A percentile compares a stretch with the other conserved stretches of the same genome.
Evolutionary conservation across 2,329 filamentous ascomycete species (phyloP).

Genomic region (Neopestalotiopsis rosae): DNA sequence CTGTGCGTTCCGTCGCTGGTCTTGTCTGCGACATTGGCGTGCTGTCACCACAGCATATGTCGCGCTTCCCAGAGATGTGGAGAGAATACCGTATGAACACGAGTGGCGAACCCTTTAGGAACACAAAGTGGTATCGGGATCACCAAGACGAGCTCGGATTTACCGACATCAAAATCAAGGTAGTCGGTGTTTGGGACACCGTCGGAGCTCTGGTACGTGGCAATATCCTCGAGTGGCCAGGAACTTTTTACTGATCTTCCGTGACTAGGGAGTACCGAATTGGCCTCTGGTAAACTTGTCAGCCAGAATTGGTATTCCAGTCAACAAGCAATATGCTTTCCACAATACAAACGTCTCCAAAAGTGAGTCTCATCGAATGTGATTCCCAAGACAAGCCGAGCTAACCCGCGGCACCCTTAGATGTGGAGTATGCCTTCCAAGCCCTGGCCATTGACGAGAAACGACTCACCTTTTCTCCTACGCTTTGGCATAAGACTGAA

Average conservation of each 20-base stretch:
- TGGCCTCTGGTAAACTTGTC: not conserved
- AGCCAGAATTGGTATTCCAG: slow-evolving; percentile 42
- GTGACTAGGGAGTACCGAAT: not conserved
- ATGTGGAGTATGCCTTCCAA: slow-evolving; percentile 63
- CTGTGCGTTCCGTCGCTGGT: slow-evolving; percentile 59
- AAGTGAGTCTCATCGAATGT: not conserved
- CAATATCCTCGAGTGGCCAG: too few relatives aligned
- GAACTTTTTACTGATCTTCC: too few relatives aligned
- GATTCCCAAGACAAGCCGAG: not conserved
- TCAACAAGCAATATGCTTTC: slow-evolving; percentile 20
- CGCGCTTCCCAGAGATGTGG: slow-evolving; percentile 48
- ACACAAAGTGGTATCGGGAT: not conserved
- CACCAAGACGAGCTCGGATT: not conserved
- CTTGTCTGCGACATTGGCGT: slow-evolving; percentile 58
- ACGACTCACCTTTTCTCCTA: slow-evolving; percentile 58
- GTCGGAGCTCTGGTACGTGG: slow-evolving; percentile 40
- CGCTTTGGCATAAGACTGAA: slow-evolving; percentile 53
- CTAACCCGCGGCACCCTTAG: slow-evolving; percentile 29
- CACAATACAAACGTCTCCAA: not conserved
- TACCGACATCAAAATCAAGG: slow-evolving; percentile 46
- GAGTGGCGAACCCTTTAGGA: not conserved
- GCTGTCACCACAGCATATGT: slow-evolving; percentile 57
- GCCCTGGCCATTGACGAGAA: slow-evolving; percentile 64
- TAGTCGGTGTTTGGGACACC: slow-evolving; percentile 57
- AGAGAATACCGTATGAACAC: not conserved